Base-by-base conservation (phyloP, 2,329 filamentous ascomycete genomes). In the Dothidotthia symphoricarpi region DNA sequence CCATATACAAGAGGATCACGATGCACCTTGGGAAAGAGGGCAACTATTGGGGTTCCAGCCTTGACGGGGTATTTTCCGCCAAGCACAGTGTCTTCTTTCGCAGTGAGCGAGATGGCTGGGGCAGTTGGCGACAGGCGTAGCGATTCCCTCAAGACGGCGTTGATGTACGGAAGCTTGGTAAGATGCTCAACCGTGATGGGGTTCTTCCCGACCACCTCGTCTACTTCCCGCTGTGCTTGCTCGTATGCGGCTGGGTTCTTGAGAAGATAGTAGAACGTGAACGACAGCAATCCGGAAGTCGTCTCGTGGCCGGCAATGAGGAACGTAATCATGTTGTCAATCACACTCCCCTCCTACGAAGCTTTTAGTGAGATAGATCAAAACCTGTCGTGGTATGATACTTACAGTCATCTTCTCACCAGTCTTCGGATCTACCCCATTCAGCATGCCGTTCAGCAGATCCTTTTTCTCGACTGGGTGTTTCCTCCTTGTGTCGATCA, bases 261-360 rank as follows among this genome's bases (percentile, higher is more conserved):
- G 1, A 75, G 47, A 2, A 82, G 66, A 34, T 76, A 71, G 48
- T 75, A 73, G 43, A 81, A 73, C 7, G 68, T 64, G 6, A 70
- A 71, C 0, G 65, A 68, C 6, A 68, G 42, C 2, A 66, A 39
- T 3, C 63, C 63, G 10, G 64, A 66, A 3, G 64, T 67, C 1
- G 63, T 67, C 64, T 69, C 44, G 63, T 68, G 43, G 3, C 58
- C 55, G 25, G 51, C 76, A 55, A 52, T 81, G 27, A 84, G 75
- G 70, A 86, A 84, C 2, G 77, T 76, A 36, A 85, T 77, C 49
- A 87, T 80, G 59, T 87, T 83, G 61, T 85, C 80, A 31, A 83
- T 73, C 32, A 85, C 75, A 42, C 78, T 77, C 8, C 76, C 75
- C 4, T 85, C 76, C 4, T 55, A n/a, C 7, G 7, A 1, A 27